These are phyloP conservation scores for Salix koriyanagi DNA, from an alignment of 345 rosid species.

Conservation along the genomic window DNA sequence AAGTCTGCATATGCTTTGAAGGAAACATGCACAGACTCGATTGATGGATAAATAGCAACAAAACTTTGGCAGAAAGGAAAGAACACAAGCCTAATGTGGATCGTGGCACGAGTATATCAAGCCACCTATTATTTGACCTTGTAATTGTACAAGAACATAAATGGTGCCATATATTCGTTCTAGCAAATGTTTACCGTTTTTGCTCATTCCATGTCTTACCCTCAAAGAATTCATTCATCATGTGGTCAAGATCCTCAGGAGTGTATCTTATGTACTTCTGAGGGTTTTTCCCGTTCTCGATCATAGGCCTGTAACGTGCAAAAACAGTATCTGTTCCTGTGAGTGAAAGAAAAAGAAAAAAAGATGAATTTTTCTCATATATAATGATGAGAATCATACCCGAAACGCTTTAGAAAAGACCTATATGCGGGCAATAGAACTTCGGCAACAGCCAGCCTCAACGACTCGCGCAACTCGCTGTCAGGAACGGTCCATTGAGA, in stretches of 20 bases:
- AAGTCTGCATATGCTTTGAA: neutral
- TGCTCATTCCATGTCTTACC: conserved; percentile 83
- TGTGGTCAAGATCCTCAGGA: conserved; percentile 77
- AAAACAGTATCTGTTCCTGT: neutral
- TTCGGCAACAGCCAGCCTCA: conserved; percentile 95
- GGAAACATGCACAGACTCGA: neutral
- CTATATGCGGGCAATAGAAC: conserved; percentile 92
- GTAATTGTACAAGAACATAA: conserved; percentile 14
- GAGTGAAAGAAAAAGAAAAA: neutral
- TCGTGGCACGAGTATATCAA: neutral
- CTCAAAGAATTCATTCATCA: conserved; percentile 92
- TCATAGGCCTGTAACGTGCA: conserved; percentile 55
- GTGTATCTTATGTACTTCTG: conserved; percentile 70
- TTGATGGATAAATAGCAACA: neutral
- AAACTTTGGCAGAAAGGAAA: neutral
- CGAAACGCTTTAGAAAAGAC: conserved; percentile 83
- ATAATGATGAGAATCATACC: conserved; percentile 33
- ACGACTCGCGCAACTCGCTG: conserved; percentile 85
- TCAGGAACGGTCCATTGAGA: conserved; percentile 98
- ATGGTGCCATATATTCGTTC: neutral
- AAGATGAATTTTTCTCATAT: neutral
- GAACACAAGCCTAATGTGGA: neutral
- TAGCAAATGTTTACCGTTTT: conserved; percentile 40
- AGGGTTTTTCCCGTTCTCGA: conserved; percentile 83
- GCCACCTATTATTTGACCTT: conserved; percentile 13